Conservation (phyloP, 139 green algal species). For the Haematococcus sp. region DNA sequence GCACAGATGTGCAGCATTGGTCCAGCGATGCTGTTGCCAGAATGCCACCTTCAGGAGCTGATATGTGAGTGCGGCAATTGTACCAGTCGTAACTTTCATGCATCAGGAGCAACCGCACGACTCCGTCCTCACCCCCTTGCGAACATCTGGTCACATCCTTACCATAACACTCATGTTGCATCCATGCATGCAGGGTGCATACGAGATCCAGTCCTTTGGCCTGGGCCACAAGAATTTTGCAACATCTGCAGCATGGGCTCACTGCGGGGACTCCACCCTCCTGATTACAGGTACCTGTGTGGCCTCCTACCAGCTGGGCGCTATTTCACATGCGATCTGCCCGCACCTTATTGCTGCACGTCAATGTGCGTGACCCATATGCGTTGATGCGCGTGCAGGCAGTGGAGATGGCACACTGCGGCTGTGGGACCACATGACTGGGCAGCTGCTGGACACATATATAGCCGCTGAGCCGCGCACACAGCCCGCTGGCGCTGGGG, state of each 20-base stretch:
- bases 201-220: slow-evolving; percentile 85
- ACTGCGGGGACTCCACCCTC: slow-evolving; percentile 11
- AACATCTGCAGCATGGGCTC: slow-evolving; percentile 53
- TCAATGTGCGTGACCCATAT: slow-evolving; percentile 53
- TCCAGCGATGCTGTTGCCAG: not conserved
- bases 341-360: too few relatives aligned
- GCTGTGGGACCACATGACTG: slow-evolving; percentile 55
- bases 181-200: slow-evolving; percentile 43
- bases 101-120: not conserved
- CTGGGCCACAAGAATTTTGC: slow-evolving; percentile 80
- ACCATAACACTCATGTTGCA: not conserved
- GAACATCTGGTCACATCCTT: not conserved
- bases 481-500: too few relatives aligned
- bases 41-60: not conserved
- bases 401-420: slow-evolving; percentile 70
- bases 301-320: too few relatives aligned
- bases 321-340: too few relatives aligned
- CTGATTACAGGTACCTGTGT: too few relatives aligned
- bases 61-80: not conserved
- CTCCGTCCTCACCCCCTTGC: not conserved
- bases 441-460: slow-evolving; percentile 37
- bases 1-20: too few relatives aligned
- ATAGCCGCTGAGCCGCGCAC: slow-evolving; percentile 17
- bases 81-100: not conserved
- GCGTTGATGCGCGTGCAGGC: slow-evolving; percentile 14